Conservation (phyloP, 2,329 filamentous ascomycete genomes). For the Colletotrichum lindemuthianum region DNA sequence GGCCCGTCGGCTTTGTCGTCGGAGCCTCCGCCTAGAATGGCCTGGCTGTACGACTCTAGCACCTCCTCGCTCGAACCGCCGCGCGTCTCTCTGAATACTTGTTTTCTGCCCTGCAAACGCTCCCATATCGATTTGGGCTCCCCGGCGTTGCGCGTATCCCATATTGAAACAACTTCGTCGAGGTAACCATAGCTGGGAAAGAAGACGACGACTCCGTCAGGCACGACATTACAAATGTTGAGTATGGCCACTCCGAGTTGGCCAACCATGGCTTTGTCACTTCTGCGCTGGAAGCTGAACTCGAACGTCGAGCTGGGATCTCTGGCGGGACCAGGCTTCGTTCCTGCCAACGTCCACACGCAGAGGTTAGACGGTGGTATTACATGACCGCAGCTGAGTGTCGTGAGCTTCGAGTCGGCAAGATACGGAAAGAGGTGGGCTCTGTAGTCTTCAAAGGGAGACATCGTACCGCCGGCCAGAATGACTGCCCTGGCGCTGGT, state of each 20-base stretch:
- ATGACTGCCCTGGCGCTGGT: conserved; percentile 87
- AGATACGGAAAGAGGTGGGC: conserved; percentile 87
- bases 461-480: conserved; percentile 96
- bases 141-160: conserved; percentile 57
- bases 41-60: conserved; percentile 76
- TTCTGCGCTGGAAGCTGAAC: conserved; percentile 85
- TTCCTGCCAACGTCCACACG: conserved; percentile 74
- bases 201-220: conserved; percentile 92
- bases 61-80: conserved; percentile 72
- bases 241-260: conserved; percentile 80
- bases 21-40: conserved; percentile 63
- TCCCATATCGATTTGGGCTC: conserved; percentile 64
- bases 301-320: conserved; percentile 69
- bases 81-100: conserved; percentile 69
- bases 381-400: conserved; percentile 93
- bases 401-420: conserved; percentile 70
- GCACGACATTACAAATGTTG: conserved; percentile 77
- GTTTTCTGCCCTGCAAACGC: conserved; percentile 66
- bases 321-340: conserved; percentile 44
- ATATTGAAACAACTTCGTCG: conserved; percentile 73
- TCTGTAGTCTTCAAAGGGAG: conserved; percentile 91
- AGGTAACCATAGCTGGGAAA: conserved; percentile 96
- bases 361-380: conserved; percentile 85
- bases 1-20: background rate
- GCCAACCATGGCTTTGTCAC: conserved; percentile 73